Percentiles rank a stretch among this genome's conserved stretches.
Conservation (phyloP, 176 grass and related monocot species). For the maize (Zea mays) region DNA sequence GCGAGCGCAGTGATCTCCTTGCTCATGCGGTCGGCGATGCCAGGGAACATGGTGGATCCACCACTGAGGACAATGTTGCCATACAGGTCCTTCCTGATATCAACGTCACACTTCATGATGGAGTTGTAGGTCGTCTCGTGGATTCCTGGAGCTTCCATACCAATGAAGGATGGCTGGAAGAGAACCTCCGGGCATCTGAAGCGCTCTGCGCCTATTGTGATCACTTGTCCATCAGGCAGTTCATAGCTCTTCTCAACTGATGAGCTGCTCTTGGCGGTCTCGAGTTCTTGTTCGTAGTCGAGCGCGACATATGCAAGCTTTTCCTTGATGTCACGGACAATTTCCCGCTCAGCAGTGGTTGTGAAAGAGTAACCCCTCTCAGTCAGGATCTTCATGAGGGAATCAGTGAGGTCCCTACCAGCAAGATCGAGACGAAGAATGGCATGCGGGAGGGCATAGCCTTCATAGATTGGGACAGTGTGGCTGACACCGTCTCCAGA, state of each 20-base stretch:
- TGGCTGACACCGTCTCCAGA: constrained; percentile 87
- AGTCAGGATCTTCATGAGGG: constrained; percentile 89
- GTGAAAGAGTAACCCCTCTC: constrained; percentile 91
- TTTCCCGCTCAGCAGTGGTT: constrained; percentile 87
- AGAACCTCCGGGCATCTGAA: constrained; percentile 91
- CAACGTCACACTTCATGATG: constrained; percentile 87
- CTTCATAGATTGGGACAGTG: constrained; percentile 88
- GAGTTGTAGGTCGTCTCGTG: constrained; percentile 82
- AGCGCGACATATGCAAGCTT: constrained; percentile 81
- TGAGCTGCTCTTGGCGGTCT: constrained; percentile 72
- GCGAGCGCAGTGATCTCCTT: constrained; percentile 82
- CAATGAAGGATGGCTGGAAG: constrained; percentile 88
- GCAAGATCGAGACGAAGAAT: constrained; percentile 91
- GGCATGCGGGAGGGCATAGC: constrained; percentile 80
- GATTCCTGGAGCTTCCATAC: constrained; percentile 82
- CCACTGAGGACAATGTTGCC: constrained; percentile 91
- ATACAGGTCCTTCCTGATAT: constrained; percentile 86
- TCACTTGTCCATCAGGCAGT: constrained; percentile 79
- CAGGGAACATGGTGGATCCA: constrained; percentile 87
- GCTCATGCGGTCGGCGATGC: constrained; percentile 84
- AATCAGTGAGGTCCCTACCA: constrained; percentile 82
- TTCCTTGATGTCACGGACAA: constrained; percentile 93
- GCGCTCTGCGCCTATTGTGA: constrained; percentile 82
- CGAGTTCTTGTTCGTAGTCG: constrained; percentile 82
- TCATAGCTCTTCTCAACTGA: constrained; percentile 81